Evolutionary conservation across 441 rosid genomes (phyloP).

Genomic region (Capsella rubella): DNA sequence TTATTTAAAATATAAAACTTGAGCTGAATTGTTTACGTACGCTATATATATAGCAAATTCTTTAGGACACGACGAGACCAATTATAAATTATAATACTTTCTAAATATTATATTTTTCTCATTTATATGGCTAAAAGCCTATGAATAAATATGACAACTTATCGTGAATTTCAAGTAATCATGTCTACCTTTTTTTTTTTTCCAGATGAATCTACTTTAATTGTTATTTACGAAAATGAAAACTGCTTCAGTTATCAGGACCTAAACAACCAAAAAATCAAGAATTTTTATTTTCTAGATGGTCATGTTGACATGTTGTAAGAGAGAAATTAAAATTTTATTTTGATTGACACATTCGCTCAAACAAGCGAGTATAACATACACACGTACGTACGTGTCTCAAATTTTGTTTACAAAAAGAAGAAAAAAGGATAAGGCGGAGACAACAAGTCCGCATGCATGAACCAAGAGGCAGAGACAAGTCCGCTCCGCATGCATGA

Average conservation of each 20-base stretch:
- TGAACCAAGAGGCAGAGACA: background rate
- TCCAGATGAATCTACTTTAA: conserved; percentile 19
- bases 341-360: too few relatives aligned
- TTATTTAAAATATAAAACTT: background rate
- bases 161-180: conserved; percentile 25
- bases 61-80: conserved; percentile 7
- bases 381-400: background rate
- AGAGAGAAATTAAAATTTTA: background rate
- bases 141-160: background rate
- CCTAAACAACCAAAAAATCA: background rate
- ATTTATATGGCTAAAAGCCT: background rate
- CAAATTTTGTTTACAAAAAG: background rate
- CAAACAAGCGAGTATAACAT: too few relatives aligned
- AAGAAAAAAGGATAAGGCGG: too few relatives aligned
- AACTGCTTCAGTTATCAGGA: background rate
- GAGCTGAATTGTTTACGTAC: background rate
- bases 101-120: background rate
- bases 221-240: conserved; percentile 27
- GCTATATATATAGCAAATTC: conserved; percentile 2
- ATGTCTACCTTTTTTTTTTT: background rate
- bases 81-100: background rate
- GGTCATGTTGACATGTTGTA: background rate
- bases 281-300: background rate
- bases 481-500: background rate
- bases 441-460: background rate